Conservation (phyloP, 805 yeast species). For the Candida ovalis region DNA sequence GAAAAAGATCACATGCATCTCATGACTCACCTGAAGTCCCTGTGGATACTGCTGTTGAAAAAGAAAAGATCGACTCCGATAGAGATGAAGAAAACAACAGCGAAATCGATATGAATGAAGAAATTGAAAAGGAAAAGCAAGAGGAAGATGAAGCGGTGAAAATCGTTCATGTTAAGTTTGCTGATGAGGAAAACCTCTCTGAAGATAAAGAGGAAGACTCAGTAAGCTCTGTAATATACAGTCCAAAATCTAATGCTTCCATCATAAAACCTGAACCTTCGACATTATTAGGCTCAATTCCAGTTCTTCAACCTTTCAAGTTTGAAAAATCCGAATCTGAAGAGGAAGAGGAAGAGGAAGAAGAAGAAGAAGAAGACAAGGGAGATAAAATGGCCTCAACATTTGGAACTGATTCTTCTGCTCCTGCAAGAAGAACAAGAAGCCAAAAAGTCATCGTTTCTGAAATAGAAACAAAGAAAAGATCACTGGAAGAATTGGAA, state of each 20-base stretch:
- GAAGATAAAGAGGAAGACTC: not conserved
- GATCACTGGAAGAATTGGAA: conserved; percentile 3
- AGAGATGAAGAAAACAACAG: no score
- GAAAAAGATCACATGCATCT: not conserved
- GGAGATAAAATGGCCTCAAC: not conserved
- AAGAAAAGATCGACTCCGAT: no score
- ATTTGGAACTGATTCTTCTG: conserved; percentile 1
- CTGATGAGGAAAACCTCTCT: not conserved
- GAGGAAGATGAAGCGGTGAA: conserved; percentile 3
- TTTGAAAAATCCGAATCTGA: conserved; percentile 1
- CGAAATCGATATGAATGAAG: not conserved
- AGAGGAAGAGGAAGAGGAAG: conserved; percentile 4
- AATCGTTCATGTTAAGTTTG: conserved; percentile 5
- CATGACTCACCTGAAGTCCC: not conserved
- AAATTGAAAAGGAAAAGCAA: not conserved
- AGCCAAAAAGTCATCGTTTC: conserved; percentile 5
- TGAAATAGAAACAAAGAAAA: conserved; percentile 3
- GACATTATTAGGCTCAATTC: not conserved
- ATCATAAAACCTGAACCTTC: not conserved
- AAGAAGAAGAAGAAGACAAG: not conserved
- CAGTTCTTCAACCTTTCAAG: not conserved
- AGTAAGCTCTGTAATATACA: conserved; percentile 1
- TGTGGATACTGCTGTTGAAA: not conserved
- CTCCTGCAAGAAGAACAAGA: conserved; percentile 16
- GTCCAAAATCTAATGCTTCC: not conserved